These are phyloP conservation scores for Tricholoma terreum DNA, from an alignment of 768 basidiomycete species.

Conservation along the genomic window DNA sequence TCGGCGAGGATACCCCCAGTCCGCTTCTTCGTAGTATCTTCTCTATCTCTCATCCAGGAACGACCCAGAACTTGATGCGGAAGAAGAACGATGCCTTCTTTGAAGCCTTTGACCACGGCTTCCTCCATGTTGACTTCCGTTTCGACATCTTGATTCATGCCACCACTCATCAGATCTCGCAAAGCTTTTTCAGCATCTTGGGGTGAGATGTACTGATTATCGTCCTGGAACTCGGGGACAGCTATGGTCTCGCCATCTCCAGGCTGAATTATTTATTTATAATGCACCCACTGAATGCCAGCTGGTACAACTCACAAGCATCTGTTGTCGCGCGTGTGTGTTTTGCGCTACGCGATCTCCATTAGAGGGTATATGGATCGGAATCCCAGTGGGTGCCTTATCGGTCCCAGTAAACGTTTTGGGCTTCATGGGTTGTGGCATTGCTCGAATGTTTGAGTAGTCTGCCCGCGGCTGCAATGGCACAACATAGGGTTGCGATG, in stretches of 20 bases:
- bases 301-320: not conserved
- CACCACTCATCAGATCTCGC: conserved; percentile 70
- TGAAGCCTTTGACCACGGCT: conserved; percentile 75
- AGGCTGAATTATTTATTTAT: conserved; percentile 1
- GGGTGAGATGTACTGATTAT: conserved; percentile 32
- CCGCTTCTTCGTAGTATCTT: conserved; percentile 63
- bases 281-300: not conserved
- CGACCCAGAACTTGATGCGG: conserved; percentile 89
- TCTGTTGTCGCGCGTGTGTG: not conserved
- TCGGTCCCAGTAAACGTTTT: not conserved
- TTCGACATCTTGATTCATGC: conserved; percentile 55
- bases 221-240: conserved; percentile 25
- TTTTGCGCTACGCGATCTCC: conserved; percentile 17
- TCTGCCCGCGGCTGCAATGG: conserved; percentile 9
- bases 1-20: conserved; percentile 89
- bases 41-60: conserved; percentile 84
- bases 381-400: conserved; percentile 16
- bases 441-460: conserved; percentile 7
- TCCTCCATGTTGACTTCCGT: conserved; percentile 62
- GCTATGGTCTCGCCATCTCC: conserved; percentile 31
- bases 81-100: conserved; percentile 62
- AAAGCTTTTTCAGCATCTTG: conserved; percentile 75
- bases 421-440: conserved; percentile 6
- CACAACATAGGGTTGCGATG: not conserved
- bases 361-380: conserved; percentile 37